Evolutionary conservation across 2,329 filamentous ascomycete species (phyloP).

Genomic region (Chrysoporthe cubensis): DNA sequence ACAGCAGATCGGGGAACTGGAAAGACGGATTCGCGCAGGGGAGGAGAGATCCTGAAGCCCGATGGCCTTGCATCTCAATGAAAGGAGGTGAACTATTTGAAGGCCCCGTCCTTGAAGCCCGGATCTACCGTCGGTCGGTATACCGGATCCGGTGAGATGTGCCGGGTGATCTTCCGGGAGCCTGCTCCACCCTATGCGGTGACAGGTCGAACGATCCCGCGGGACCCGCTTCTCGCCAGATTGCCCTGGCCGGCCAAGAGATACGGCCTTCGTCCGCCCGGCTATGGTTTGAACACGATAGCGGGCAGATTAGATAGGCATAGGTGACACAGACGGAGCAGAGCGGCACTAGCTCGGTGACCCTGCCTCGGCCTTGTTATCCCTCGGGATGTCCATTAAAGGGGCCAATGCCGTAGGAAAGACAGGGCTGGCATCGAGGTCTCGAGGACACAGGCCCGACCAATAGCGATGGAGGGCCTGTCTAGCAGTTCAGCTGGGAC

Average conservation of each 20-base stretch:
- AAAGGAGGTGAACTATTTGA: constrained; percentile 1
- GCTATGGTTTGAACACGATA: no score
- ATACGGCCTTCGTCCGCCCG: not conserved
- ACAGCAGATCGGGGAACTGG: not conserved
- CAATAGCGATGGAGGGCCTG: not conserved
- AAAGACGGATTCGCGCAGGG: not conserved
- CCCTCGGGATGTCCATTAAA: no score
- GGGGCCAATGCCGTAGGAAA: no score
- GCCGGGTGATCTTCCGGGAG: constrained; percentile 1
- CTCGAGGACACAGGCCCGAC: not conserved
- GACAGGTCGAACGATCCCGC: constrained; percentile 11
- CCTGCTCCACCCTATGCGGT: not conserved
- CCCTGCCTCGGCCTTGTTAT: no score
- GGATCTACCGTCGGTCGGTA: constrained; percentile 9
- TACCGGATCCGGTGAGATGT: constrained; percentile 2
- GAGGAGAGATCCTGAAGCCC: not conserved
- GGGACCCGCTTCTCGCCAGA: constrained; percentile 7
- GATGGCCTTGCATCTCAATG: not conserved
- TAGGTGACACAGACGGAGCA: no score
- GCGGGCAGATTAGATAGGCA: no score
- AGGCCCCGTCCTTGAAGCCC: constrained; percentile 2
- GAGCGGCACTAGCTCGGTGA: no score
- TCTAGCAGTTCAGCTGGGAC: not conserved
- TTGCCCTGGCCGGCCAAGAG: not conserved
- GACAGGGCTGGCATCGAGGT: no score